Evolutionary conservation across 2,329 filamentous ascomycete genomes (phyloP).

Genomic region (Furcasterigmium furcatum): DNA sequence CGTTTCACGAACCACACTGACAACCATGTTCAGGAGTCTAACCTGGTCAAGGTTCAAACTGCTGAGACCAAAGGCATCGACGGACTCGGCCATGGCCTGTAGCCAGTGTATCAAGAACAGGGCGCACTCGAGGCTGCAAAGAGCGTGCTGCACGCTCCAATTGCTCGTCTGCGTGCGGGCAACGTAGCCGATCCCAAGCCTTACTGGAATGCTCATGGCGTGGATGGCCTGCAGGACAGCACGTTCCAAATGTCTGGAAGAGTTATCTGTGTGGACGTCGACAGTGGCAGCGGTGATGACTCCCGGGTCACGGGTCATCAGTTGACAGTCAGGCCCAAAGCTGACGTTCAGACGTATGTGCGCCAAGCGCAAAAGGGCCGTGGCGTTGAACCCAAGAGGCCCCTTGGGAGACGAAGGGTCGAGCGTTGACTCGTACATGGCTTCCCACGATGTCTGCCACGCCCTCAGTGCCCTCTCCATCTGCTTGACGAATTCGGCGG

Average conservation of each 20-base stretch:
- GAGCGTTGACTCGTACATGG: conserved; percentile 47
- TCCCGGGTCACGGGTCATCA: conserved; percentile 41
- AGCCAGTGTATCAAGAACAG: conserved; percentile 41
- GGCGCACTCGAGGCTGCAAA: conserved; percentile 51
- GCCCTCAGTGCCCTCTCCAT: conserved; percentile 42
- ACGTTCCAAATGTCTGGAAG: conserved; percentile 38
- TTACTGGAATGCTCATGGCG: conserved; percentile 49
- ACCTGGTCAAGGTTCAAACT: conserved; percentile 14
- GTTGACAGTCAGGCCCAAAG: conserved; percentile 27
- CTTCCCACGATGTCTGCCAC: conserved; percentile 51
- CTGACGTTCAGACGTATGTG: conserved; percentile 19
- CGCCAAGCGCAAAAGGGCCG: conserved; percentile 22
- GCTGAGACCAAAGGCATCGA: conserved; percentile 8
- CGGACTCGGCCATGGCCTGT: conserved; percentile 9
- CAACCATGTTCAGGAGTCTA: conserved; percentile 16
- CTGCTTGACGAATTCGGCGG: conserved; percentile 36
- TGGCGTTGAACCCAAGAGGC: conserved; percentile 45
- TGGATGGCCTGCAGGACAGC: conserved; percentile 50
- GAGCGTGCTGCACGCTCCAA: conserved; percentile 52
- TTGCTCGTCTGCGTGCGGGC: conserved; percentile 49
- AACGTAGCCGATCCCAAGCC: conserved; percentile 49
- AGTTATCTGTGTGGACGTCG: conserved; percentile 31
- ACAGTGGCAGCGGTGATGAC: conserved; percentile 36
- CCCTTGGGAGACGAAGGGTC: conserved; percentile 50
- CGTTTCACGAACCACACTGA: conserved; percentile 19